Evolutionary conservation across 2,329 filamentous ascomycete species (phyloP).

Genomic region (Phoma herbarum): DNA sequence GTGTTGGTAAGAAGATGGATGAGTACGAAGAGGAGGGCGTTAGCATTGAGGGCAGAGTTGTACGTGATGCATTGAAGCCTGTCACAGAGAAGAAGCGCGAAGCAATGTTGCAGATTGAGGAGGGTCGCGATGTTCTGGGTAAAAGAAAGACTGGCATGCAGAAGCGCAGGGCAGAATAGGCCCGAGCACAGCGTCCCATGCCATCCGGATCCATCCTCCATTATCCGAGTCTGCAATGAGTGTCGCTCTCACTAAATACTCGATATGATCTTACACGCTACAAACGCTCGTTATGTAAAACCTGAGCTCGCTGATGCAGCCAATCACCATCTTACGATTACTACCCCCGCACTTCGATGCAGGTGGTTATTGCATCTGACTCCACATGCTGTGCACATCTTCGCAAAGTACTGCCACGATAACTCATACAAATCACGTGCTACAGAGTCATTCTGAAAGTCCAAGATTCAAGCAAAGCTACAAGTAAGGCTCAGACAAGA

Average conservation of each 20-base stretch:
- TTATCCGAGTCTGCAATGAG: neutral
- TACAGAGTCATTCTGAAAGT: neutral
- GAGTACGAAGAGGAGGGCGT: conserved; percentile 90
- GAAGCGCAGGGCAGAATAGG: conserved; percentile 32
- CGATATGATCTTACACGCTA: neutral
- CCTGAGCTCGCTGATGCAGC: neutral
- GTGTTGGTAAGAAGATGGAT: conserved; percentile 82
- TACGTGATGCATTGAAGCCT: conserved; percentile 83
- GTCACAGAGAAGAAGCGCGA: conserved; percentile 97
- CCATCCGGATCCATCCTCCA: neutral
- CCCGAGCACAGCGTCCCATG: no score
- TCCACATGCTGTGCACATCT: neutral
- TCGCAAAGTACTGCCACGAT: neutral
- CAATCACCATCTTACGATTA: neutral
- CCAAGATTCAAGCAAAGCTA: neutral
- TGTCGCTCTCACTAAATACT: neutral
- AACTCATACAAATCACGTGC: neutral
- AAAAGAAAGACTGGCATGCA: conserved; percentile 66
- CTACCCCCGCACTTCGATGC: neutral
- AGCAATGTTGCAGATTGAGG: conserved; percentile 88
- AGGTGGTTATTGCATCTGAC: neutral
- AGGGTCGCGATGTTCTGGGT: conserved; percentile 89
- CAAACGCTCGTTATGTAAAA: neutral
- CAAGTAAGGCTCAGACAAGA: neutral
- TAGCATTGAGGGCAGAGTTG: conserved; percentile 88